Percentiles rank a stretch among this genome's conserved stretches.
Evolutionary conservation across 225 moss, liverwort and hornwort species (phyloP).

Genomic region (Takakia lepidozioides): DNA sequence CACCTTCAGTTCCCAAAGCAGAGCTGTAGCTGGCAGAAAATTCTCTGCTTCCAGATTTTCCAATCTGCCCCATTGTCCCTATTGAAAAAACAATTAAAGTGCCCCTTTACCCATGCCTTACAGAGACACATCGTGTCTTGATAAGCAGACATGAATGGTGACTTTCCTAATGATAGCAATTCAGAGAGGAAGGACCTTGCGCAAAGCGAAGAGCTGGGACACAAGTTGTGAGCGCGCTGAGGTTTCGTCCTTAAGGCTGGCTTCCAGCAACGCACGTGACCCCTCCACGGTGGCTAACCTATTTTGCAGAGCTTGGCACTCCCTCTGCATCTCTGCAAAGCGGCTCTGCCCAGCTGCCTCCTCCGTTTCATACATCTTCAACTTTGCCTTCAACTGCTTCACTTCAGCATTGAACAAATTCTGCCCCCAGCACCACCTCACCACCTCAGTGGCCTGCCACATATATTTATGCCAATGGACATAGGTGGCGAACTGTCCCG

Average conservation of each 20-base stretch:
- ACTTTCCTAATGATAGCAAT: neutral
- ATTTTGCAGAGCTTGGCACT: conserved; percentile 38
- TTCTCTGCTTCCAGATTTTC: too few relatives aligned
- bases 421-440: conserved; percentile 5
- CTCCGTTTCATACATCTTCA: conserved; percentile 35
- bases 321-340: conserved; percentile 51
- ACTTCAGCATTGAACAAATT: conserved; percentile 18
- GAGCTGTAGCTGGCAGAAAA: too few relatives aligned
- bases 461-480: too few relatives aligned
- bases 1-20: neutral
- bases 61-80: too few relatives aligned
- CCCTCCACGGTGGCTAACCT: conserved; percentile 45
- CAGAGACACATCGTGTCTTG: neutral
- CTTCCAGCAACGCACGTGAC: conserved; percentile 34
- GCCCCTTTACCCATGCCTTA: neutral
- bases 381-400: conserved; percentile 23
- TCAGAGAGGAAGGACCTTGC: conserved; percentile 28
- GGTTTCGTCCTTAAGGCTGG: conserved; percentile 58
- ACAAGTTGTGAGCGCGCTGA: conserved; percentile 61
- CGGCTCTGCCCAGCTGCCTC: conserved; percentile 28
- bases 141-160: neutral
- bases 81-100: too few relatives aligned
- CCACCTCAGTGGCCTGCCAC: too few relatives aligned
- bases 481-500: too few relatives aligned
- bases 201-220: conserved; percentile 51